A percentile compares a stretch with the other conserved stretches of the same genome.
phyloP scores from a whole-genome alignment of 1,139 yeast genomes.

The Blastobotrys indianensis region DNA sequence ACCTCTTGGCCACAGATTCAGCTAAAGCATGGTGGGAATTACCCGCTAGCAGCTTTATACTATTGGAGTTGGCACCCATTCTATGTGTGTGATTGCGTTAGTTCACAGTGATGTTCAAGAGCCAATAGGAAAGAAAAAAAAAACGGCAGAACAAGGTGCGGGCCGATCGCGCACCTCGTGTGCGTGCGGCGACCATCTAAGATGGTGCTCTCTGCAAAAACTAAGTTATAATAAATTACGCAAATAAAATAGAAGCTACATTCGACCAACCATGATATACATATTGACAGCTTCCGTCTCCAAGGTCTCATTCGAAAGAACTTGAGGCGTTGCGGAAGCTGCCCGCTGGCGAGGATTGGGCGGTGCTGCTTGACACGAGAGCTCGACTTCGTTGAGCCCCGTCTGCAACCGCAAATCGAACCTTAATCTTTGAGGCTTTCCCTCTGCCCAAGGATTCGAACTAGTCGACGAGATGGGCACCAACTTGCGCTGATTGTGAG shows the following conservation, averaged over 20 bases:
- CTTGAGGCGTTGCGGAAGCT: conserved; percentile 6
- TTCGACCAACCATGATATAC: conserved; percentile 5
- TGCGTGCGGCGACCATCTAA: too few species aligned
- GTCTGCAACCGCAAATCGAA: conserved; percentile 25
- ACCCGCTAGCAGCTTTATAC: conserved; percentile 79
- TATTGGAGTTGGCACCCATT: conserved; percentile 35
- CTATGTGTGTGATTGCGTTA: background rate
- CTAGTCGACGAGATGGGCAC: conserved; percentile 24
- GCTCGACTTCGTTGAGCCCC: conserved; percentile 29
- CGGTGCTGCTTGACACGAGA: conserved; percentile 12
- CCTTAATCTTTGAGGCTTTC: conserved; percentile 12
- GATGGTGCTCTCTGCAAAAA: too few species aligned
- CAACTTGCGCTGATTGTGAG: conserved; percentile 24
- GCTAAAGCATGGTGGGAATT: conserved; percentile 91
- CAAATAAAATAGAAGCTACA: background rate
- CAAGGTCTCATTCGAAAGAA: background rate
- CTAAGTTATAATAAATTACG: background rate
- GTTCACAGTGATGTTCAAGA: background rate
- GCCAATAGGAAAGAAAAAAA: background rate
- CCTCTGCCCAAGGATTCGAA: conserved; percentile 27
- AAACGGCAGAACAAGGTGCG: background rate
- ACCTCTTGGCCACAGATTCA: conserved; percentile 57
- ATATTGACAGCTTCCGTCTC: background rate
- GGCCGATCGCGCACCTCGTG: too few species aligned
- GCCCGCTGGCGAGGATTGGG: conserved; percentile 5